A percentile compares a stretch with the other conserved stretches of the same genome.
phyloP scores from a whole-genome alignment of 2,329 filamentous ascomycete genomes.

The Arthroderma sp. region DNA sequence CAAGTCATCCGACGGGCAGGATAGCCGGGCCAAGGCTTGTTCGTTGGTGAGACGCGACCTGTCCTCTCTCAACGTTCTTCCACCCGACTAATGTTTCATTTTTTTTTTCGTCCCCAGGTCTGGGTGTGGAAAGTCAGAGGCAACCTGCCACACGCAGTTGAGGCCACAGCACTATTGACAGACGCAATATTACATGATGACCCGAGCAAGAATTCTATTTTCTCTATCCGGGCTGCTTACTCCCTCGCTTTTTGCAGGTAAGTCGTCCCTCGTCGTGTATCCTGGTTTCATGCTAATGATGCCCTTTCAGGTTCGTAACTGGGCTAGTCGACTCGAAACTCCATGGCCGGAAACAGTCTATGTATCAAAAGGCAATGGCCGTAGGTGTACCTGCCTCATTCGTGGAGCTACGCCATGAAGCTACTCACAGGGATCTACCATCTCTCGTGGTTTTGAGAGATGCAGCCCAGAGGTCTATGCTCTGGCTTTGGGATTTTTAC shows the following conservation, averaged over 20 bases:
- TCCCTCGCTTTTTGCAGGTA: slow-evolving; percentile 37
- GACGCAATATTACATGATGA: slow-evolving; percentile 37
- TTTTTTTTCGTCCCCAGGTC: slow-evolving; percentile 26
- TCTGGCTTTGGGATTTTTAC: slow-evolving; percentile 84
- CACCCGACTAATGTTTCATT: not conserved
- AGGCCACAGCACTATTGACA: slow-evolving; percentile 35
- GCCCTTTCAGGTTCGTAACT: slow-evolving; percentile 31
- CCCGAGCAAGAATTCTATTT: slow-evolving; percentile 30
- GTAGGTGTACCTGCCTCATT: slow-evolving; percentile 51
- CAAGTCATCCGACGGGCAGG: slow-evolving; percentile 23
- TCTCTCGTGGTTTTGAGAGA: slow-evolving; percentile 59
- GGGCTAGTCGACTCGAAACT: slow-evolving; percentile 35
- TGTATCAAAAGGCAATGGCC: slow-evolving; percentile 34
- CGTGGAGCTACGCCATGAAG: slow-evolving; percentile 80
- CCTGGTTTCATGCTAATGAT: slow-evolving; percentile 1
- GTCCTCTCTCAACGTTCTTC: slow-evolving; percentile 8
- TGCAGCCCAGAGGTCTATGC: slow-evolving; percentile 57
- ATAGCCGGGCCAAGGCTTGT: slow-evolving; percentile 30
- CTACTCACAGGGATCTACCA: slow-evolving; percentile 78
- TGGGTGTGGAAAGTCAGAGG: slow-evolving; percentile 35
- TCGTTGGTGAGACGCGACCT: slow-evolving; percentile 24
- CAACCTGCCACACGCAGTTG: slow-evolving; percentile 35
- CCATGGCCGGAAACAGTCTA: slow-evolving; percentile 31
- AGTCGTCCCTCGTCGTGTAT: slow-evolving; percentile 10
- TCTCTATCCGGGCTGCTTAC: slow-evolving; percentile 35